Conservation (phyloP, 2,329 filamentous ascomycete species). For the Plectosphaerella plurivora region DNA sequence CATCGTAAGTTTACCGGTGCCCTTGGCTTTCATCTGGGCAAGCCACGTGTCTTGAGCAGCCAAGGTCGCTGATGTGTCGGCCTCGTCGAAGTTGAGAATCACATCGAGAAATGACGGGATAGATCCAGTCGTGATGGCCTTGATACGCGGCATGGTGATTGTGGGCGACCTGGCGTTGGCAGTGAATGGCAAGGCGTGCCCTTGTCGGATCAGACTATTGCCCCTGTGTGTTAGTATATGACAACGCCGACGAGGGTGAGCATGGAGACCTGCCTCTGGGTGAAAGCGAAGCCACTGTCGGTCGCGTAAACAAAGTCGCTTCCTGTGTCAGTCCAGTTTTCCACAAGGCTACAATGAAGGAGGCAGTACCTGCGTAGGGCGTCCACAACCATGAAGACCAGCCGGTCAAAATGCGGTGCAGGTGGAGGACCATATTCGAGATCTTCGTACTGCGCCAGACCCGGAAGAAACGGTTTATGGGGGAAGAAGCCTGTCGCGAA, state of each 20-base stretch:
- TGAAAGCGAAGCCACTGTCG: constrained; percentile 78
- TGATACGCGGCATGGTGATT: constrained; percentile 96
- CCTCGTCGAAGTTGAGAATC: constrained; percentile 94
- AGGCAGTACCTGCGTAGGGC: constrained; percentile 71
- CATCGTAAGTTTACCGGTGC: constrained; percentile 76
- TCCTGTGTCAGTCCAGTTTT: constrained; percentile 13
- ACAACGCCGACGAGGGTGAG: neutral
- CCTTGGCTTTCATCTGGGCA: constrained; percentile 77
- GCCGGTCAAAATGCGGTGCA: constrained; percentile 73
- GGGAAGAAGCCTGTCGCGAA: constrained; percentile 96
- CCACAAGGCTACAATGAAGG: neutral
- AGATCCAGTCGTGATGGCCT: constrained; percentile 94
- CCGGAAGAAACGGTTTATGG: constrained; percentile 90
- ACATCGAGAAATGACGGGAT: constrained; percentile 98
- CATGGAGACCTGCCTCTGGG: constrained; percentile 62
- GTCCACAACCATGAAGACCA: constrained; percentile 98
- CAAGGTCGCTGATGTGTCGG: constrained; percentile 83
- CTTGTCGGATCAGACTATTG: constrained; percentile 72
- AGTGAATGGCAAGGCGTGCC: constrained; percentile 85
- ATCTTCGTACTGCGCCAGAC: constrained; percentile 66
- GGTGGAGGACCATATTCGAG: constrained; percentile 52
- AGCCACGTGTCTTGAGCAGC: constrained; percentile 93
- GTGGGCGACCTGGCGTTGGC: constrained; percentile 95
- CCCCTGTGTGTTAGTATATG: too few relatives aligned
- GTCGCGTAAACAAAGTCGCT: constrained; percentile 91